Evolutionary conservation across 192 early-diverging fungal species (phyloP), one percentile per base, ranked within the genome.

Genomic region (Umbelopsis sp.): DNA sequence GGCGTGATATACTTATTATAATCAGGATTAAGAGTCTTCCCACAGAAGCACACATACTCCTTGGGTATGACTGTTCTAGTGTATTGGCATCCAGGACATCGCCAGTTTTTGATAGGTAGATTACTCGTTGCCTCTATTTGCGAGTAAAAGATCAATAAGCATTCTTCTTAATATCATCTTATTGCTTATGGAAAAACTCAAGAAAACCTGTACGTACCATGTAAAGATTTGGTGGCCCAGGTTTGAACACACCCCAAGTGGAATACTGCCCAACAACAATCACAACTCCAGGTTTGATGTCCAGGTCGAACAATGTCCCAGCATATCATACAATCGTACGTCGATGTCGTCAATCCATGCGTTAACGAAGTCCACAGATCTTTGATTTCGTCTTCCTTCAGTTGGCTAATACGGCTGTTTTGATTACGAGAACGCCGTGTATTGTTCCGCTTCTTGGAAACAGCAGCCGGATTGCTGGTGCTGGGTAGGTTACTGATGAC

Each of bases 271-370:
- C 88, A 97, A 83, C 95, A 97, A 50, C 79, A 79, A 74, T 87
- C 81, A 83, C 97, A 98, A 50, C 85, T 87, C 97, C 97, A 98
- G 9, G 89, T 88, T 32, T 80, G 81, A 76, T 96, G 86, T 7
- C 83, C 84, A 12, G 80, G 84, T 50, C 86, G 82, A 56, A 98
- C 84, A 21, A 80, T 79, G 82, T 98, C 96, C 85, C 91, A 96
- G 82, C 97, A 98, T 10, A 98, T 90, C 95, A 97, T 95, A 83
- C 97, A 98, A 72, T 98, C 96, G 81, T 97, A 97, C 0, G 87
- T 81, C 14, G 88, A 85, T 36, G 80, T 88, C 21, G 77, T 84
- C 53, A 97, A 82, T 34, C 86, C 88, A 50, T 86, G 79, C 1
- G 88, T 85, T 29, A 96, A 80, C 10, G 88, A 82, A 4, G 81